phyloP scores from a whole-genome alignment of 1,284 basidiomycete species.

The Neolentinus lepideus region DNA sequence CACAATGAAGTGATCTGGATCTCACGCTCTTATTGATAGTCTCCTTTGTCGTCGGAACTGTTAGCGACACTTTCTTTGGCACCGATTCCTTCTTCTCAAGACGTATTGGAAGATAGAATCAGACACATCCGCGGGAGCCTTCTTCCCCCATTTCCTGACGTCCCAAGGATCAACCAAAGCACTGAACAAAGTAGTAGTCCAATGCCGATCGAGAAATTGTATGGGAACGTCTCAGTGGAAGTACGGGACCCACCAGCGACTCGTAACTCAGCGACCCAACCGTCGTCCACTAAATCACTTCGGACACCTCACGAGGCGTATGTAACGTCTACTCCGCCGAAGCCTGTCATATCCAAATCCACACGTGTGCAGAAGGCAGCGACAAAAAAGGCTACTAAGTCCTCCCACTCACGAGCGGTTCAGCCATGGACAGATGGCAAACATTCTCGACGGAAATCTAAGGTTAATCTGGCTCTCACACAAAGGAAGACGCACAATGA shows the following conservation, averaged over 20 bases:
- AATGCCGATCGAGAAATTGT: not conserved
- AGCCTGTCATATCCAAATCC: constrained; percentile 1
- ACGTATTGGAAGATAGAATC: not conserved
- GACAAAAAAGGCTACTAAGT: not conserved
- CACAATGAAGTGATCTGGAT: not conserved
- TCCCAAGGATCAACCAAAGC: not conserved
- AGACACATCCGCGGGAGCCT: not conserved
- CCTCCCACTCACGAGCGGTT: not conserved
- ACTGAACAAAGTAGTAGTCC: too few species aligned
- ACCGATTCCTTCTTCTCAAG: not conserved
- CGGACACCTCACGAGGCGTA: not conserved
- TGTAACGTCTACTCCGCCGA: constrained; percentile 4
- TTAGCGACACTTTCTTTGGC: not conserved
- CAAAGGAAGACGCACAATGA: not conserved
- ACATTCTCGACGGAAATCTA: not conserved
- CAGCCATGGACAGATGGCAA: not conserved
- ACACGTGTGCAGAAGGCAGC: not conserved
- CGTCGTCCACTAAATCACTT: not conserved
- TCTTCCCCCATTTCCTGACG: not conserved
- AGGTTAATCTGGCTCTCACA: not conserved
- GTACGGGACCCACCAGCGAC: not conserved
- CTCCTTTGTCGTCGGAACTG: not conserved
- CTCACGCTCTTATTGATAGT: not conserved
- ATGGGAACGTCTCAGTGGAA: not conserved
- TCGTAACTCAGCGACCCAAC: not conserved